Base-by-base conservation (phyloP, 768 basidiomycete genomes). In the Pleurotus pulmonarius region DNA sequence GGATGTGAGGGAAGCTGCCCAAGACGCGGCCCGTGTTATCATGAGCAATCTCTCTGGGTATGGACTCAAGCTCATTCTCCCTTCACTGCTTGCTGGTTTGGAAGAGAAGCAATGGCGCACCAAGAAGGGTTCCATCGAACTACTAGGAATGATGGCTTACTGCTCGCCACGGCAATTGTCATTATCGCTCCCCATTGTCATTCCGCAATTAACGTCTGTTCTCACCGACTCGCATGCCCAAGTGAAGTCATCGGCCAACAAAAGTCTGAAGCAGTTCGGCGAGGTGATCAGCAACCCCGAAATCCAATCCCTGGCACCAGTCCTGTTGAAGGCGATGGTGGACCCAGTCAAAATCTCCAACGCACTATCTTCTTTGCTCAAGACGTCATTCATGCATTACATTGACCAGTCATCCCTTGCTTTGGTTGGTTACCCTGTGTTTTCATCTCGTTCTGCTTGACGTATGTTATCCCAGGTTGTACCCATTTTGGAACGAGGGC, bases 71-170 rank as follows among this genome's bases (percentile, higher is more conserved):
- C 83, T 94, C 45, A 94, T 99, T 58, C 73, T 98, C 13, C 96
- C 97, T 0, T 88, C 90, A 2, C 70, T 99, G 18, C 78, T 99
- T 8, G 87, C 87, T 39, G 95, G 94, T 20, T 74, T 98, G 51
- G 95, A 98, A 62, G 97, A 98, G 69, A 98, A 96, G 67, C 96
- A 98, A 65, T 98, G 97, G 97, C 81, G 97, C 12, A 92, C 94
- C 1, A 98, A 98, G 75, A 92, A 92, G 69, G 97, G 96, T 1
- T 95, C 95, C 5, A 98, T 98, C 59, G 97, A 99, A 68, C 73
- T 98, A 5, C 75, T 99, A 58, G 97, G 97, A 20, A 91, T 94
- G 81, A 98, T 98, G 95, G 97, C 97, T 1, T 98, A 96, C 71
- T 96, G 95, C 68, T 94, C 97, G 7, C 97, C 96, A 1, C 83